Evolutionary conservation across 805 yeast genomes (phyloP).

Genomic region (Maudiozyma saulgeensis): DNA sequence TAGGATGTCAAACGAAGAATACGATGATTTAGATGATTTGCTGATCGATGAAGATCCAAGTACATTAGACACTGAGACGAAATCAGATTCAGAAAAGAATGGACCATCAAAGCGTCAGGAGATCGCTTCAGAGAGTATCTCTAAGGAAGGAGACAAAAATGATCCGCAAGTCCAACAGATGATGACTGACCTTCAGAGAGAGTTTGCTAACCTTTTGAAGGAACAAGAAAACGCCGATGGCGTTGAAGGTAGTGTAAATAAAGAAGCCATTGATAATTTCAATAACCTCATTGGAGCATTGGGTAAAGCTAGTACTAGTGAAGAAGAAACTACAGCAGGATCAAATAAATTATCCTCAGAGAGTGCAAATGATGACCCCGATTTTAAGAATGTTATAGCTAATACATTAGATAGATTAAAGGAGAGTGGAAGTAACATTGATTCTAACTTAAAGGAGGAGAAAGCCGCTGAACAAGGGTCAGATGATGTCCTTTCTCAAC

Average conservation of each 20-base stretch:
- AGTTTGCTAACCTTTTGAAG: constrained; percentile 19
- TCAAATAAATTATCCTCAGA: constrained; percentile 20
- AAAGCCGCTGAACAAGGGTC: constrained; percentile 33
- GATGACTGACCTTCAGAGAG: constrained; percentile 21
- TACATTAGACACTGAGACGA: constrained; percentile 2
- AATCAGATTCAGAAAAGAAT: constrained; percentile 30
- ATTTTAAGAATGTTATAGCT: constrained; percentile 67
- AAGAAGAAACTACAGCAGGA: neutral
- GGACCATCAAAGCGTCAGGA: constrained; percentile 26
- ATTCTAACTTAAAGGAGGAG: constrained; percentile 42
- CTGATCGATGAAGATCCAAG: constrained; percentile 50
- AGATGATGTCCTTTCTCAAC: constrained; percentile 48
- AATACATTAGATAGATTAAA: constrained; percentile 74
- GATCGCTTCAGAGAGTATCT: constrained; percentile 3
- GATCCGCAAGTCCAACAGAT: constrained; percentile 28
- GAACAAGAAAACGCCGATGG: constrained; percentile 3
- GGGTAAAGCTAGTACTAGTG: constrained; percentile 10
- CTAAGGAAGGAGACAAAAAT: constrained; percentile 46
- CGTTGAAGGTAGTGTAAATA: neutral
- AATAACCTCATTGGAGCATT: constrained; percentile 27
- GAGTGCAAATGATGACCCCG: constrained; percentile 29
- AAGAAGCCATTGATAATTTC: constrained; percentile 27
- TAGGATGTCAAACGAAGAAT: constrained; percentile 33
- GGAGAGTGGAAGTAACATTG: constrained; percentile 64
- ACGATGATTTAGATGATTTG: constrained; percentile 73